Percentiles rank a stretch among this genome's conserved stretches.
Conservation (phyloP, 2,329 filamentous ascomycete species). For the Ascochyta koolunga region DNA sequence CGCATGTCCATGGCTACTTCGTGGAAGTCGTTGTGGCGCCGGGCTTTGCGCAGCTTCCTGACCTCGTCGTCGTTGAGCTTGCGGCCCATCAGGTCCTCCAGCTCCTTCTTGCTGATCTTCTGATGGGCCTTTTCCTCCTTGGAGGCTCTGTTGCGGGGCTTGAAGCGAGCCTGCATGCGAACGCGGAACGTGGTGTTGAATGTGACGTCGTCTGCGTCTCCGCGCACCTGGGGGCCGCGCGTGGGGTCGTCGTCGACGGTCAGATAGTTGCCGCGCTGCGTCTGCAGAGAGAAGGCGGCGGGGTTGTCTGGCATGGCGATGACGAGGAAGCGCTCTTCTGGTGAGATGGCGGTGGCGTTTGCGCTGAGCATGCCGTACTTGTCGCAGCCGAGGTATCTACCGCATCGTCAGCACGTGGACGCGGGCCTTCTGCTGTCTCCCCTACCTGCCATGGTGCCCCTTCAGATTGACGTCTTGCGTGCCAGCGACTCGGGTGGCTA, state of each 20-base stretch:
- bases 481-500: slow-evolving; percentile 82
- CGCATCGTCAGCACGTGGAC: neutral
- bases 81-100: slow-evolving; percentile 81
- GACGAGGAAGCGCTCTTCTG: slow-evolving; percentile 80
- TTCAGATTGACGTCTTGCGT: slow-evolving; percentile 86
- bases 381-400: slow-evolving; percentile 83
- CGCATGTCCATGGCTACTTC: slow-evolving; percentile 85
- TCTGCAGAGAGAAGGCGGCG: slow-evolving; percentile 77
- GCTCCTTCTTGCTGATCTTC: slow-evolving; percentile 83
- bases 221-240: slow-evolving; percentile 68
- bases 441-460: slow-evolving; percentile 81
- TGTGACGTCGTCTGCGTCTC: slow-evolving; percentile 71
- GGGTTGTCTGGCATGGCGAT: slow-evolving; percentile 67
- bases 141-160: slow-evolving; percentile 76
- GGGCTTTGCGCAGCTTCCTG: slow-evolving; percentile 77
- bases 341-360: slow-evolving; percentile 78
- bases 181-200: slow-evolving; percentile 78
- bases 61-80: slow-evolving; percentile 85
- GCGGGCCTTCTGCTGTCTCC: neutral
- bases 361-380: slow-evolving; percentile 80
- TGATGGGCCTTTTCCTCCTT: slow-evolving; percentile 84
- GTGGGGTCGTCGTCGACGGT: slow-evolving; percentile 57
- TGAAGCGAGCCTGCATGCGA: slow-evolving; percentile 94
- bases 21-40: slow-evolving; percentile 87
- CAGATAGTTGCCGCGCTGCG: slow-evolving; percentile 73